Base-by-base conservation (phyloP, 2,329 filamentous ascomycete genomes). In the Chrysoporthe cubensis region DNA sequence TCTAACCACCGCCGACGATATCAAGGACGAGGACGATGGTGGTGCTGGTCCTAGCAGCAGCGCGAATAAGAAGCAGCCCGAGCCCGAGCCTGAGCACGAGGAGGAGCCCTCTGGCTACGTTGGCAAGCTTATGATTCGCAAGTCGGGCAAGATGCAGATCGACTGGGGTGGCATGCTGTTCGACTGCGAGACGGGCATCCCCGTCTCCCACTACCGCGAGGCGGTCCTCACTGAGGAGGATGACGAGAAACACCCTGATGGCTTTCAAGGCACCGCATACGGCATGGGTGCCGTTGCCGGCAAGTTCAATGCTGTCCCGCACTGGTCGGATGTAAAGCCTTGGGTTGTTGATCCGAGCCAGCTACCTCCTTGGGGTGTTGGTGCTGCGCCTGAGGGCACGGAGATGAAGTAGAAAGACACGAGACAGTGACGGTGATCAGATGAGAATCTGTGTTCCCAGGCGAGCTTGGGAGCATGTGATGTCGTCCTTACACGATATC, bases 241-340 rank as follows among this genome's bases (percentile, higher is more conserved):
- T 50, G 85, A 88, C 66, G 81, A 84, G 73, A 86, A 86, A 74
- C 78, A 78, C 62, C 71, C 76, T 9, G 80, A 77, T 7, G 76
- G 78, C n/a, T 64, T 79, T 40, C 77, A 81, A 52, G 87, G 87
- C 21, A 81, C 81, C 60, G 85, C 85, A 42, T 84, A 85, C 66
- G 86, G 86, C 59, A 88, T 90, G 86, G 88, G 88, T 61, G 84
- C 85, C 73, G 83, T 90, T 68, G 85, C 87, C 80, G 87, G 87
- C 62, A 85, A 86, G 69, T 90, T 90, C 75, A 83, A 87, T 21
- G 78, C 88, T 21, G 86, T 85, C 37, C 87, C 87, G 8, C 81
- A 84, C 57, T 89, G 85, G 80, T 83, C 81, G 48, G 86, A 88
- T 62, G 85, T 87, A 72, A 81, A 85, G 66, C 85, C 87, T 42